Conservation (phyloP, 2,329 filamentous ascomycete genomes). For the Hymenoscyphus linearis region DNA sequence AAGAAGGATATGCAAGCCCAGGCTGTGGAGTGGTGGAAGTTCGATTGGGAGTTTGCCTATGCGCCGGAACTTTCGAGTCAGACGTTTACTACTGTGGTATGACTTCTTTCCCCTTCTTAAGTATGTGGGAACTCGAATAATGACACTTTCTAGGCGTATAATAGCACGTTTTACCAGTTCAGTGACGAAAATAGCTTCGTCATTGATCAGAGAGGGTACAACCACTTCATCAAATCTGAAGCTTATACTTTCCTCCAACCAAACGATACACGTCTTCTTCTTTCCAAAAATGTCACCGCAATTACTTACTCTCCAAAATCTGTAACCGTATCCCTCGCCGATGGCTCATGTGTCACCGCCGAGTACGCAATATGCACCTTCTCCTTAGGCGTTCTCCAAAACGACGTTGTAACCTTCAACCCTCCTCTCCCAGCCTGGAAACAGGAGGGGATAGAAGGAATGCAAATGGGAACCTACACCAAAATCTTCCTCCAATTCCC, state of each 20-base stretch:
- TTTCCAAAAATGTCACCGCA: constrained; percentile 52
- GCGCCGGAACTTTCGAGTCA: constrained; percentile 37
- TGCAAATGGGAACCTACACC: constrained; percentile 67
- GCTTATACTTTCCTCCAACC: constrained; percentile 50
- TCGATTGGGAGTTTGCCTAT: constrained; percentile 55
- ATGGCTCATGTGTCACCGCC: constrained; percentile 50
- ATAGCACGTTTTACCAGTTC: constrained; percentile 58
- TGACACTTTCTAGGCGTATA: constrained; percentile 35
- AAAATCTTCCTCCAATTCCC: constrained; percentile 67
- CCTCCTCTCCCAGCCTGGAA: constrained; percentile 61
- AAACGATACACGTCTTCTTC: constrained; percentile 51
- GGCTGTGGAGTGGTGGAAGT: constrained; percentile 57
- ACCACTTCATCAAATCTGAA: constrained; percentile 50
- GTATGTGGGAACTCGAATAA: not conserved
- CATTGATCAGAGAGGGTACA: constrained; percentile 56
- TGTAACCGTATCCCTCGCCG: constrained; percentile 47
- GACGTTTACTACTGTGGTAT: constrained; percentile 23
- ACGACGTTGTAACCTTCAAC: constrained; percentile 51
- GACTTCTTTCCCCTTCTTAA: not conserved
- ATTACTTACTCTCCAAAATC: constrained; percentile 46
- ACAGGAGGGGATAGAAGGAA: constrained; percentile 54
- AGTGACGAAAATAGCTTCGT: constrained; percentile 58
- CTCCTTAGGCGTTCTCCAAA: constrained; percentile 62
- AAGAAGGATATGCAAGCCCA: constrained; percentile 49
- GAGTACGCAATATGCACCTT: constrained; percentile 63